Conservation (phyloP, 75 land plant species). For the Cryptomeria japonica region DNA sequence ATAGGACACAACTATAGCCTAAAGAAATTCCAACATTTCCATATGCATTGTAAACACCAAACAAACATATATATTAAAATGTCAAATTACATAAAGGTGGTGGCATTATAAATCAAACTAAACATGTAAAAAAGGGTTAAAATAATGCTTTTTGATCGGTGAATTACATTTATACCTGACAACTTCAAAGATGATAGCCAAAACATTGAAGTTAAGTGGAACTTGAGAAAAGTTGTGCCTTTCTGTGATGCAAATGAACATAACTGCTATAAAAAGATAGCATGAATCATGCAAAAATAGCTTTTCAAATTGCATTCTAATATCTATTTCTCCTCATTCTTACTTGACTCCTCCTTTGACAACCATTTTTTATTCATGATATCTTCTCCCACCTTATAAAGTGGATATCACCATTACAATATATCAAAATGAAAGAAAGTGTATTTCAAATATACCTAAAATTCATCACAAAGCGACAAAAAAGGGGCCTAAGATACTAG, state of each 20-base stretch:
- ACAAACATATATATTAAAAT: not conserved
- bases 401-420: not conserved
- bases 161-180: conserved; percentile 42
- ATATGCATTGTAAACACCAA: conserved; percentile 38
- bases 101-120: not conserved
- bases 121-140: not conserved
- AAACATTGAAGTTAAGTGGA: conserved; percentile 73
- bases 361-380: not conserved
- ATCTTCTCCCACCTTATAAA: not conserved
- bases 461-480: no score
- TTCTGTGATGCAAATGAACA: conserved; percentile 67
- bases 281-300: not conserved
- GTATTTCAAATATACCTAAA: no score
- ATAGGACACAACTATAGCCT: conserved; percentile 37
- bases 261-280: conserved; percentile 49
- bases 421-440: no score
- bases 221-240: conserved; percentile 42
- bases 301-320: not conserved
- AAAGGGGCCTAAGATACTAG: no score
- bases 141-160: not conserved
- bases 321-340: not conserved
- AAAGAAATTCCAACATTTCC: conserved; percentile 50
- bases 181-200: conserved; percentile 72
- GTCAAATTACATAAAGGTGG: not conserved
- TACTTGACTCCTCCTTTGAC: not conserved